Base-by-base conservation (phyloP, 2,329 filamentous ascomycete genomes). In the Clonostachys sp. region DNA sequence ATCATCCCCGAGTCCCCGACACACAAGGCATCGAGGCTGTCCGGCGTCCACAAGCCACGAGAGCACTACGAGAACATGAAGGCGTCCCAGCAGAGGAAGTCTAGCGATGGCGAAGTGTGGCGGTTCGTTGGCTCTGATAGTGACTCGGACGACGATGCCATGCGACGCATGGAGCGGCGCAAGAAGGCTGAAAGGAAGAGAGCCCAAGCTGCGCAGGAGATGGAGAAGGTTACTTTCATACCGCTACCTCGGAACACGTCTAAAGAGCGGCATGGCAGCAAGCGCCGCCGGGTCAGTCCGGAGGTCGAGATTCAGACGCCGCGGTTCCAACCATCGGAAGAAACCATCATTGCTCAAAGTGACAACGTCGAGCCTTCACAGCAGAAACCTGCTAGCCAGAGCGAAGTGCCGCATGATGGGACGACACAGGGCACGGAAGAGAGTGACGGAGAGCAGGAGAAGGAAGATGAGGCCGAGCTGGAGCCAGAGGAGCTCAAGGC, bases 31-130 rank as follows among this genome's bases (percentile, higher is more conserved):
- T 51, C 55, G 9, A 59, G 51, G 41, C 56, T 54, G 4, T 54
- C 53, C 3, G 51, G 51, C 10, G 53, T 47, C 5, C 59, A 53
- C 17, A 60, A 61, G n/a, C 72, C 70, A 1, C 62, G 69, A 41
- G 60, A 60, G 5, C 62, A 67, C 17, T 77, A 77, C 48, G 72
- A 73, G 50, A 67, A 69, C 2, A 71, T 74, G 70, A 61, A 64
- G 41, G 62, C 69, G 44, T 77, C 74, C 0, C 74, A 77, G 44
- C 66, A 73, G 52, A 62, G 70, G 34, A 66, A 66, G 42, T 50
- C 1, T 54, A 50, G 16, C 57, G 57, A 16, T 16, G 34, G 44
- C 13, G 12, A 34, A 12, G n/a, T 38, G 1, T 45, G 41, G 16
- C n/a, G 33, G 12, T 24, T 49, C 20, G 41, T 61, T 3, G 59